Base-by-base conservation (phyloP, 805 yeast species). In the Komagataella pastoris region DNA sequence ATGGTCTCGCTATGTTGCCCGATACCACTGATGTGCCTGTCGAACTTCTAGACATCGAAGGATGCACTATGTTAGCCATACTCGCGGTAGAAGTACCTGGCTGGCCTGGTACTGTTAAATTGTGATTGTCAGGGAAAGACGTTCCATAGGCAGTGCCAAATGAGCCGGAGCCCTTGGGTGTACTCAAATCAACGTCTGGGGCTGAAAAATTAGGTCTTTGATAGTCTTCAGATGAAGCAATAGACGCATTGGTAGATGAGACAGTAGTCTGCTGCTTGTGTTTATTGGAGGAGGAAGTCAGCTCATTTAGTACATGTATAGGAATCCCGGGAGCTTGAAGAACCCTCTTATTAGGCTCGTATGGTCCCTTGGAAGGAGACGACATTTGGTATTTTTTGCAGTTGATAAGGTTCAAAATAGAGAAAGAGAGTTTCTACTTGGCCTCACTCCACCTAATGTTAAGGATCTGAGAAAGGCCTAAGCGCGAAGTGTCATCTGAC, bases 201-300 rank as follows among this genome's bases (percentile, higher is more conserved):
- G 40, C 40, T 8, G 40, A 30, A 10, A 30, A 30, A 30, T 30
- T 30, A 30, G 40, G 40, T 30, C 40, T 52, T 51, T 61, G 64
- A 54, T 61, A 61, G 46, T 60, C 66, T 36, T 57, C 57, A 3
- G 64, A 56, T 2, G 65, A 61, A 7, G 63, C 64, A 6, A 60
- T 53, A 12, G 66, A 63, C 14, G 58, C 58, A 51, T 59, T 58
- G 24, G 66, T 62, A 47, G 59, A 58, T 10, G 56, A 53, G 17
- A 46, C 23, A 7, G 48, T n/a, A 7, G 48, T 46, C 10, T 24
- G 19, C 48, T 49, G 46, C 46, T 53, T 10, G 40, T 30, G 40
- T 30, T 30, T 30, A 30, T 30, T 30, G 40, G 40, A 30, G n/a
- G 40, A 30, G 40, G 40, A 30, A 8, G 40, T 30, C 40, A 30